Percentiles rank a stretch among this genome's conserved stretches.
Conservation (phyloP, 495 filamentous ascomycete genomes). For the Recurvomyces mirabilis region DNA sequence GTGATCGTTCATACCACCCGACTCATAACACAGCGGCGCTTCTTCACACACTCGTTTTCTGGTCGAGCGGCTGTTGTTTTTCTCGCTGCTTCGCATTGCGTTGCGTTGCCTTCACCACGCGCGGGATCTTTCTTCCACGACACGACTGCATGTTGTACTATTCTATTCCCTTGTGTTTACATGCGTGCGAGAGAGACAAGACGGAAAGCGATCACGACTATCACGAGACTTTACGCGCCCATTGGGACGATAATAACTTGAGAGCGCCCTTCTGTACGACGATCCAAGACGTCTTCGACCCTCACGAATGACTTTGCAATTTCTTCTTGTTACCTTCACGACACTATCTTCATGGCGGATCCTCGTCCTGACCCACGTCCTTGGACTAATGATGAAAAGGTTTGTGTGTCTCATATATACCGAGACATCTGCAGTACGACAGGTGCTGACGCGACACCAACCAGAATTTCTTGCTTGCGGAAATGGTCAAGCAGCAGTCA, state of each 20-base stretch:
- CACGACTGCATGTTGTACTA: constrained; percentile 1
- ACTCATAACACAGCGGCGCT: background rate
- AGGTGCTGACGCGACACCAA: background rate
- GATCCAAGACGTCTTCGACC: too few species aligned
- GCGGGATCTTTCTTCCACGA: too few species aligned
- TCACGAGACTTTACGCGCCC: constrained; percentile 13
- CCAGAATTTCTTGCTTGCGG: constrained; percentile 43
- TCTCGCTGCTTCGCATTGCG: background rate
- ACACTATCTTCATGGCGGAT: constrained; percentile 19
- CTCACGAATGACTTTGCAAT: constrained; percentile 8
- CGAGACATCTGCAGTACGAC: too few species aligned
- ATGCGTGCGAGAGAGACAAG: too few species aligned
- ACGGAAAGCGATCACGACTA: background rate
- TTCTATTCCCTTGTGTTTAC: constrained; percentile 14
- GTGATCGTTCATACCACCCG: background rate
- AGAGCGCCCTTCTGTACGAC: too few species aligned
- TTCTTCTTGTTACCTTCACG: constrained; percentile 3
- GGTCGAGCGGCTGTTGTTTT: background rate
- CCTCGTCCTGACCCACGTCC: constrained; percentile 28
- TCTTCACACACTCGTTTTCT: background rate
- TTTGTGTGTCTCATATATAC: constrained; percentile 26
- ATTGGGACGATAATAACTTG: too few species aligned
- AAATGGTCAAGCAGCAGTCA: constrained; percentile 49
- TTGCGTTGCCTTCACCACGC: background rate
- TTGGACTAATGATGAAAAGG: constrained; percentile 51